Conservation (phyloP, 495 filamentous ascomycete genomes). For the Aeminium ludgeri region DNA sequence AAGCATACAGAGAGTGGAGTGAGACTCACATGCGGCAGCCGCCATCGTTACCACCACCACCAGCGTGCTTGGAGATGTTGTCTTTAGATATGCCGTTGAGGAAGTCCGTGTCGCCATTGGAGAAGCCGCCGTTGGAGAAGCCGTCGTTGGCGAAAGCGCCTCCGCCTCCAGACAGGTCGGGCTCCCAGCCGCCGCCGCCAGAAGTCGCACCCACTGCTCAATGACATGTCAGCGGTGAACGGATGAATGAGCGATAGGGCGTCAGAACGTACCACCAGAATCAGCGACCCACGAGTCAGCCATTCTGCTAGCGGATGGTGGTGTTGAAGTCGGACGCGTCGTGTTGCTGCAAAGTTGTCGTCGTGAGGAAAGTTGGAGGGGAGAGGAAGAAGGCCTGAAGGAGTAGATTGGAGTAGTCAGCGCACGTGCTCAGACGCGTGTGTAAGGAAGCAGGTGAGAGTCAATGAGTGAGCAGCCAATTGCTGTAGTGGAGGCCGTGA, state of each 20-base stretch:
- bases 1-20: neutral
- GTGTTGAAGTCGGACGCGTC: too few species aligned
- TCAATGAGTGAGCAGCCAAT: too few species aligned
- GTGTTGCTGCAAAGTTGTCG: too few species aligned
- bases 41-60: slow-evolving; percentile 6
- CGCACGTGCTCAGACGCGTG: too few species aligned
- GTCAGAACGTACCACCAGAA: neutral
- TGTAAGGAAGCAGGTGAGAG: too few species aligned
- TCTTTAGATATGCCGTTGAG: neutral
- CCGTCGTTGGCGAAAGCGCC: slow-evolving; percentile 4
- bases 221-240: neutral
- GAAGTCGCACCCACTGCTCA: too few species aligned
- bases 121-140: slow-evolving; percentile 3
- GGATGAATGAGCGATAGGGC: neutral
- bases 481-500: too few species aligned
- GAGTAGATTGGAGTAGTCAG: too few species aligned
- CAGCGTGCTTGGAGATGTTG: slow-evolving; percentile 13
- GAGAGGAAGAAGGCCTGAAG: too few species aligned
- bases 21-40: slow-evolving; percentile 25
- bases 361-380: too few species aligned
- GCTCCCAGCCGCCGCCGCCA: slow-evolving; percentile 6
- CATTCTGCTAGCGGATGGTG: too few species aligned
- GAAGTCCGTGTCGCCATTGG: slow-evolving; percentile 10
- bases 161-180: neutral
- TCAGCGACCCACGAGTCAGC: neutral